These are phyloP conservation scores for Scolecobasidium constrictum DNA, from an alignment of 2,329 filamentous ascomycete genomes.

Conservation along the genomic window DNA sequence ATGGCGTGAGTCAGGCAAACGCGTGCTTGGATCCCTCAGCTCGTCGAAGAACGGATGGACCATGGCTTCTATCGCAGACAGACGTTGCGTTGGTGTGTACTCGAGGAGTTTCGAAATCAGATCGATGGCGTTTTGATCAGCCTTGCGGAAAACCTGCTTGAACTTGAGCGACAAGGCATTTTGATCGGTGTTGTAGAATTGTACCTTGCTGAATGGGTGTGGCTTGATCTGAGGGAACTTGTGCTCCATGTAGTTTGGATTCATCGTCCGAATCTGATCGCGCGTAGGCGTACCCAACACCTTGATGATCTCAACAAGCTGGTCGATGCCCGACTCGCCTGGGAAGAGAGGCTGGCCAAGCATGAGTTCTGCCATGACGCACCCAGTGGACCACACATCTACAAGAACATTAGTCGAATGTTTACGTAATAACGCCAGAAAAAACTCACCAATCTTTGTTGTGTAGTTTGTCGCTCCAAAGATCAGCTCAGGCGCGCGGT, in stretches of 20 bases:
- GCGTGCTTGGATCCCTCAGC: slow-evolving; percentile 80
- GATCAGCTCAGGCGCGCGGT: slow-evolving; percentile 93
- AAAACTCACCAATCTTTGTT: slow-evolving; percentile 86
- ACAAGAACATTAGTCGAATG: slow-evolving; percentile 6
- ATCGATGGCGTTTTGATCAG: slow-evolving; percentile 84
- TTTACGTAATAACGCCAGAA: not conserved
- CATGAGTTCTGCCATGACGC: slow-evolving; percentile 99
- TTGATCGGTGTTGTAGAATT: slow-evolving; percentile 13
- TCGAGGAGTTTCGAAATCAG: slow-evolving; percentile 88
- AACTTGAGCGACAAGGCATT: slow-evolving; percentile 3
- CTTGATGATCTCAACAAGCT: slow-evolving; percentile 98
- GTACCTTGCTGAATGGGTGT: slow-evolving; percentile 89
- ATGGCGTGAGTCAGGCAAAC: slow-evolving; percentile 88
- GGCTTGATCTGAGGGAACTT: slow-evolving; percentile 99
- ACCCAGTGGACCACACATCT: slow-evolving; percentile 99
- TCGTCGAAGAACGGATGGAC: slow-evolving; percentile 98
- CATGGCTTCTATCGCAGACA: slow-evolving; percentile 92
- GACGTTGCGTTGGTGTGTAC: slow-evolving; percentile 92
- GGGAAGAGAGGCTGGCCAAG: slow-evolving; percentile 95
- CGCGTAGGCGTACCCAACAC: slow-evolving; percentile 91
- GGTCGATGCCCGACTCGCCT: slow-evolving; percentile 95
- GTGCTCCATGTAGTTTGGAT: slow-evolving; percentile 99
- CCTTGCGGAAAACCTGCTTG: slow-evolving; percentile 80
- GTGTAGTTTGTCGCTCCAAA: slow-evolving; percentile 99
- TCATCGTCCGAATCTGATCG: slow-evolving; percentile 99